Evolutionary conservation across 208 protist species (phyloP), one percentile per base, ranked within the genome.

Genomic region (Leptomonas seymouri): DNA sequence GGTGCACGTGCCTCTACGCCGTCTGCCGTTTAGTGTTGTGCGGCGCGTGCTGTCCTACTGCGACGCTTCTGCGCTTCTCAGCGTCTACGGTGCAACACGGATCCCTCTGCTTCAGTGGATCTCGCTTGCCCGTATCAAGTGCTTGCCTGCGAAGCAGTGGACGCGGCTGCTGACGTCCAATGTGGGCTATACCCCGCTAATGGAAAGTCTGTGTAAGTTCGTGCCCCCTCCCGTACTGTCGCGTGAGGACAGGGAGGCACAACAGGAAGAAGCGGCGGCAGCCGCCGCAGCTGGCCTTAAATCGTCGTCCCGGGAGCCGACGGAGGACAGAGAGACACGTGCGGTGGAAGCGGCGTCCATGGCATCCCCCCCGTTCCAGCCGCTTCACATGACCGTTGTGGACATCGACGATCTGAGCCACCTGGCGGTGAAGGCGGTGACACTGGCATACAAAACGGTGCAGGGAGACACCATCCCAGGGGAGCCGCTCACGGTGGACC

Each of bases 91-190:
- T 0, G 71, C 70, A 54, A 76, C 74, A 0, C 16, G 27, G 20
- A 77, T 86, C 30, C 84, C 84, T 11, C 66, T 89, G 12, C 67
- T 89, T 27, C 76, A 71, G 16, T 61, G 63, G 30, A 54, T 74
- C 0, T n/a, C 68, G 12, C 74, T 69, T 49, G 72, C 71, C 31
- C 58, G 74, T 21, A 36, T 78, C 15, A 65, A 71, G 12, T 50
- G 60, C n/a, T 34, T 82, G 36, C 61, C 76, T 0, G 18, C 45
- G 3, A 25, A 39, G 16, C 51, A 61, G 46, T 79, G 54, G 64
- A 76, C 48, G 20, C 27, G 3, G 2, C 55, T 78, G 31, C 53
- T 78, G 30, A 57, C 28, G n/a, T 14, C 44, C 4, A 68, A 56
- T 28, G 15, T 27, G 16, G 73, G 50, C 15, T 78, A 67, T 45